Conservation (phyloP, 2,329 filamentous ascomycete species). For the Thyridium curvatum region DNA sequence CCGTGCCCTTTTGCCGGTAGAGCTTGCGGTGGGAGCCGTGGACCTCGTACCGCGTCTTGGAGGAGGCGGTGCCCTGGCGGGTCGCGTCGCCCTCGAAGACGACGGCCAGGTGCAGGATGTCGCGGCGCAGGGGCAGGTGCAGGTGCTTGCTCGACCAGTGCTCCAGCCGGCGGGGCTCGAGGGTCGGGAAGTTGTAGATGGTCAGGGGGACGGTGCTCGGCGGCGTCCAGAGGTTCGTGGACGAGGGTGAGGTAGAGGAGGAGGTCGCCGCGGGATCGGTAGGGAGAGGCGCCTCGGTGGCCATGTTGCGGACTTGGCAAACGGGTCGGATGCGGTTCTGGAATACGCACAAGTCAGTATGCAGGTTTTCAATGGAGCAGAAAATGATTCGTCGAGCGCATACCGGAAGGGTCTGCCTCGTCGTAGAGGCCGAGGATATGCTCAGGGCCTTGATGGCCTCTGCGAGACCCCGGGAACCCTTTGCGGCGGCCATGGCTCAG, state of each 20-base stretch:
- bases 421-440: conserved; percentile 29
- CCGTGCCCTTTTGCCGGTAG: conserved; percentile 79
- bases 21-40: conserved; percentile 79
- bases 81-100: conserved; percentile 87
- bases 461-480: conserved; percentile 40
- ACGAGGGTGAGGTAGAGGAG: not conserved
- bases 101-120: conserved; percentile 88
- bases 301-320: too few relatives aligned
- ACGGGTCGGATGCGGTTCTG: too few relatives aligned
- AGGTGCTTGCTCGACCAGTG: conserved; percentile 79
- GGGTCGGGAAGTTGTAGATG: conserved; percentile 81
- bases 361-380: too few relatives aligned
- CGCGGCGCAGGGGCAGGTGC: conserved; percentile 77
- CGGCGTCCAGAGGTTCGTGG: conserved; percentile 1
- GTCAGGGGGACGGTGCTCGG: conserved; percentile 67
- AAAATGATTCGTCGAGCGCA: too few relatives aligned
- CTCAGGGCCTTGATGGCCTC: conserved; percentile 47
- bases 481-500: conserved; percentile 36
- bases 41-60: conserved; percentile 78
- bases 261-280: not conserved
- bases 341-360: too few relatives aligned
- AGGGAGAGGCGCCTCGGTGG: too few relatives aligned
- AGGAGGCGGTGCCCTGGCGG: conserved; percentile 77
- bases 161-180: conserved; percentile 76
- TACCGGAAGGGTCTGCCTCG: conserved; percentile 1